A percentile compares a stretch with the other conserved stretches of the same genome.
Conservation (phyloP, 1,284 basidiomycete genomes). For the Ceratobasidium sp. region DNA sequence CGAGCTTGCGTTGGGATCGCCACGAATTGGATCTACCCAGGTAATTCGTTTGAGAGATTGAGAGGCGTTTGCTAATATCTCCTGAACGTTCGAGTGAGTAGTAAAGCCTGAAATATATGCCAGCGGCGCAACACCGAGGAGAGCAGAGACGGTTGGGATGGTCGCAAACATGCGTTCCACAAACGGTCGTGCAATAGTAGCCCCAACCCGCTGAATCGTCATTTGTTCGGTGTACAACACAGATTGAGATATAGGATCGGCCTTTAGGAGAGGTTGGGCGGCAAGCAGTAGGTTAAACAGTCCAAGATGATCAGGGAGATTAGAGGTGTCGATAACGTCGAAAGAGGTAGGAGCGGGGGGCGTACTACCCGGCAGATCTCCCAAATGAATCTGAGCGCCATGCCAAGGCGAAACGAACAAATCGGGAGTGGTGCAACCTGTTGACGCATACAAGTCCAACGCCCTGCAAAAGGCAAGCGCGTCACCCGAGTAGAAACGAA, state of each 20-base stretch:
- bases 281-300: slow-evolving; percentile 23
- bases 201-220: neutral
- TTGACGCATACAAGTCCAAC: neutral
- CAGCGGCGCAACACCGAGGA: slow-evolving; percentile 27
- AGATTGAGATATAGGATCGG: neutral
- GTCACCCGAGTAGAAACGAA: slow-evolving; percentile 19
- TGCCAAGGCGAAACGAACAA: slow-evolving; percentile 7
- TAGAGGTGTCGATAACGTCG: slow-evolving; percentile 40
- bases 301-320: slow-evolving; percentile 26
- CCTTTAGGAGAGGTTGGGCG: slow-evolving; percentile 23
- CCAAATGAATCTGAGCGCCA: slow-evolving; percentile 8
- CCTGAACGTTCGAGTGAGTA: neutral
- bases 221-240: slow-evolving; percentile 30
- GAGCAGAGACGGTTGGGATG: slow-evolving; percentile 15
- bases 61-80: too few relatives aligned
- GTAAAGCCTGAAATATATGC: slow-evolving; percentile 19
- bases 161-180: slow-evolving; percentile 7
- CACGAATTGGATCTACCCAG: slow-evolving; percentile 26
- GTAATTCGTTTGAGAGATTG: slow-evolving; percentile 30
- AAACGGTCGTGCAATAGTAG: neutral
- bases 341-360: neutral
- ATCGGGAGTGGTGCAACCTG: neutral
- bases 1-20: slow-evolving; percentile 1
- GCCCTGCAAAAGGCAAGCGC: slow-evolving; percentile 31
- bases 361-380: neutral